phyloP scores from a whole-genome alignment of 1,139 yeast genomes.

The Ogataea hybrid region DNA sequence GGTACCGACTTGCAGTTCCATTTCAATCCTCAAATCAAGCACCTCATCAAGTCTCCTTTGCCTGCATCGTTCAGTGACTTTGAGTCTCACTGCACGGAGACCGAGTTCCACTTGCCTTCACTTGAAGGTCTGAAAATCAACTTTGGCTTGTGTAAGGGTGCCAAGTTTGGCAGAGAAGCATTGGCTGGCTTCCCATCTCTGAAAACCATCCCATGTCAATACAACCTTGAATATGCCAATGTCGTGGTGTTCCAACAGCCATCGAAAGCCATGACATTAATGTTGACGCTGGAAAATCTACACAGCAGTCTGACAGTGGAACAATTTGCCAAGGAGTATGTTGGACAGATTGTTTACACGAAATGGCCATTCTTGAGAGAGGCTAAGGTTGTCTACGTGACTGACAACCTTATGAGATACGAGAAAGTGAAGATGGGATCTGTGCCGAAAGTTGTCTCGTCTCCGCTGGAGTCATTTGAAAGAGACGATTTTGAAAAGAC shows the following conservation, averaged over 20 bases:
- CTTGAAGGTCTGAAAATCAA: conserved; percentile 44
- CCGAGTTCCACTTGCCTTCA: conserved; percentile 49
- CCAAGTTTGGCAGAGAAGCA: conserved; percentile 63
- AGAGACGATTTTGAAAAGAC: conserved; percentile 27
- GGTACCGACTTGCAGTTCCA: conserved; percentile 68
- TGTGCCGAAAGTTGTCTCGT: conserved; percentile 35
- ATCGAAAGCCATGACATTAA: conserved; percentile 77
- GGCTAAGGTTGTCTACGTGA: conserved; percentile 64
- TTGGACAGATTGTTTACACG: conserved; percentile 64
- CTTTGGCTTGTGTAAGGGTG: conserved; percentile 67
- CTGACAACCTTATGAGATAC: conserved; percentile 52
- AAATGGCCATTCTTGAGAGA: conserved; percentile 92
- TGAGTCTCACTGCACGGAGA: conserved; percentile 73
- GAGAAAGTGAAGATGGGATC: conserved; percentile 40
- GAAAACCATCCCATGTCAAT: conserved; percentile 60
- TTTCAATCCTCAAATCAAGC: conserved; percentile 74
- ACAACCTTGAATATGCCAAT: conserved; percentile 44
- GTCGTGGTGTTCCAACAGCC: conserved; percentile 84
- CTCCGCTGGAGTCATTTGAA: conserved; percentile 38
- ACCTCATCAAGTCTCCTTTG: conserved; percentile 71
- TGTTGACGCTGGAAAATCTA: conserved; percentile 56
- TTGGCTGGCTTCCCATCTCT: conserved; percentile 92
- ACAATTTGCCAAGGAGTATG: conserved; percentile 58
- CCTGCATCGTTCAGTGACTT: conserved; percentile 77
- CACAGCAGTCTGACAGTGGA: conserved; percentile 47